Base-by-base conservation (phyloP, 164 flowering plant genomes). In the Berberis thunbergii region DNA sequence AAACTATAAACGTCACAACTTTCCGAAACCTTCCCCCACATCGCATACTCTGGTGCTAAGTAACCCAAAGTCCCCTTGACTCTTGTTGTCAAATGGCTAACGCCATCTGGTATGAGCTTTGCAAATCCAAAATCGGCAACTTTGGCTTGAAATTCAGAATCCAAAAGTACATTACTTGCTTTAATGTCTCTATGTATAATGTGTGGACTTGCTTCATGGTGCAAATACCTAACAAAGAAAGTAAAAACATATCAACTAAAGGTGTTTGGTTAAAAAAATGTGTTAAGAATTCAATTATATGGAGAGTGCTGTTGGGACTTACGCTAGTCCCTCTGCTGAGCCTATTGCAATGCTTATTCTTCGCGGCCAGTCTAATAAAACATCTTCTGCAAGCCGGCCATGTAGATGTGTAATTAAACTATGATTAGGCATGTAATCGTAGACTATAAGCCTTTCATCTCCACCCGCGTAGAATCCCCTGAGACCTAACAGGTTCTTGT, bases 1-100 rank as follows among this genome's bases (percentile, higher is more conserved):
- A 76, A 88, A 74, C 96, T 86, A 66, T 82, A 88, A n/a, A 86
- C 89, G 54, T 88, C 96, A 41, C 92, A 88, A 61, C 88, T 88
- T 64, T 86, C 90, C 0, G 96, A 86, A 12, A 83, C 92, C 62
- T 88, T 88, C 3, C 96, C 96, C 87, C 83, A 86, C 96, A 86
- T 86, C 26, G 91, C 96, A 40, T 88, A 88, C 55, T 88, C 96
- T 0, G 88, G 91, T 7, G 96, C 91, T 39, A 88, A 70, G 53
- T 86, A 84, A 2, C 96, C 96, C 0, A 84, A 74, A 0, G 91
- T 88, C 2, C 91, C 89, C 66, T 88, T 88, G 7, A 86, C 92
- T 48, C 83, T 78, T 7, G 95, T 88, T 7, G 86, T 88, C 60
- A 86, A 4, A 64, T 88, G 91, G 26, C 79, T 79, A 4, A 80